Evolutionary conservation across 2,329 filamentous ascomycete species (phyloP), one percentile per base, ranked within the genome.

Genomic region (Ceratocystis papillata): DNA sequence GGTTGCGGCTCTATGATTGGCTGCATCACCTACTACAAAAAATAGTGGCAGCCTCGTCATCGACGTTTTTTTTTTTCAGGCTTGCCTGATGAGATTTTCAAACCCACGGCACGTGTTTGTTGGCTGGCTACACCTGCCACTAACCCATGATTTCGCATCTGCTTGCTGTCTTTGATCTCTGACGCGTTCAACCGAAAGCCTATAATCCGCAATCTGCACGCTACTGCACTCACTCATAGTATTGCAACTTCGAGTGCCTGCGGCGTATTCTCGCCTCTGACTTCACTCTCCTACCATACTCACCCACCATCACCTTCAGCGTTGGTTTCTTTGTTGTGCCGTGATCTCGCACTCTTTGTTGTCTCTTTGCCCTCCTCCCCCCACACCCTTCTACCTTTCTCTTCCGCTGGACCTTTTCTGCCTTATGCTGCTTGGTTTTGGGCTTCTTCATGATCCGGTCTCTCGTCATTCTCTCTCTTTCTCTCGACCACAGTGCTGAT

Each of bases 381-480:
- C 5, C 1, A 30, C 55, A 12, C 17, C 10, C 55, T 30, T 25
- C 53, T 22, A 25, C 22, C 33, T 33, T 17, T 28, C 22, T 22
- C 41, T 33, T 17, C 44, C 30, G n/a, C 30, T n/a, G 33, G 28
- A 22, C 4, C 37, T 12, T 41, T 41, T 20, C 48, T 20, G 48
- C 48, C 48, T 12, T 53, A 22, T 53, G n/a, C 33, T n/a, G 64
- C 41, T 37, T 30, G 30, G 17, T 10, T 59, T 25, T 33, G 28
- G 50, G 48, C 46, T 20, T 20, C 61, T 67, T 67, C 46, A 67
- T 67, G 66, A 48, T 63, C 50, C 50, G 57, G 15, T 37, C 53
- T 60, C 22, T 50, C 30, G 30, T 60, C 50, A n/a, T 22, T 20
- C 50, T 28, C 55, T 45, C 20, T 41, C 37, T 41, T 22, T 15